Base-by-base conservation (phyloP, 2,329 filamentous ascomycete species). In the Trematosphaeria pertusa region DNA sequence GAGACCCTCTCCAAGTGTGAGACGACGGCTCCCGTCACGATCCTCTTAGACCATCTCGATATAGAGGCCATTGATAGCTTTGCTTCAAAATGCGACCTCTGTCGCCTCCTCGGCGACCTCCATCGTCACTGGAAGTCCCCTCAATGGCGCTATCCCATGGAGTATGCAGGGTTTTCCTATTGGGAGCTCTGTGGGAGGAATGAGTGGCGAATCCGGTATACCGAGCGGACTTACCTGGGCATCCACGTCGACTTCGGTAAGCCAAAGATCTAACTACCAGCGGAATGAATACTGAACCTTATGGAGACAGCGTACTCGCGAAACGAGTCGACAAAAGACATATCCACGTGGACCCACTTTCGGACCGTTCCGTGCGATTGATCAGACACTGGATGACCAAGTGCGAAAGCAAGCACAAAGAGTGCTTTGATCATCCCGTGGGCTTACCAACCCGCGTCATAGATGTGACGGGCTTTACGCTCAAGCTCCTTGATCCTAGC, bases 401-500 rank as follows among this genome's bases (percentile, higher is more conserved):
- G 15, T 34, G 31, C 31, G 14, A 15, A 7, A 34, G 15, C 7
- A 34, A 34, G 31, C 31, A 37, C 19, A 14, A 40, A 15, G 26
- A 14, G 17, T 24, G 12, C 22, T 38, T 46, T 30, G 32, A 41
- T 12, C 19, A 18, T 43, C 20, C 20, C 22, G 18, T n/a, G 18
- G 34, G 12, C 26, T 20, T 33, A 15, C 31, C 19, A 38, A 8
- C 6, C 11, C 19, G 30, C 38, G 21, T 26, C 26, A 31, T 40
- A 6, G 37, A 40, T 40, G 37, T 40, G 10, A 15, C 11, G 14
- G 21, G 3, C n/a, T 9, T 8, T 10, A 10, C 5, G 9, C 37
- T 39, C 21, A 40, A 19, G 17, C 15, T 31, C n/a, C 21, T 40
- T 12, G 37, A 40, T 31, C 37, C 24, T 9, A 31, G 37, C 19